phyloP scores from a whole-genome alignment of 768 basidiomycete species.

The Filobasidium wieringae region DNA sequence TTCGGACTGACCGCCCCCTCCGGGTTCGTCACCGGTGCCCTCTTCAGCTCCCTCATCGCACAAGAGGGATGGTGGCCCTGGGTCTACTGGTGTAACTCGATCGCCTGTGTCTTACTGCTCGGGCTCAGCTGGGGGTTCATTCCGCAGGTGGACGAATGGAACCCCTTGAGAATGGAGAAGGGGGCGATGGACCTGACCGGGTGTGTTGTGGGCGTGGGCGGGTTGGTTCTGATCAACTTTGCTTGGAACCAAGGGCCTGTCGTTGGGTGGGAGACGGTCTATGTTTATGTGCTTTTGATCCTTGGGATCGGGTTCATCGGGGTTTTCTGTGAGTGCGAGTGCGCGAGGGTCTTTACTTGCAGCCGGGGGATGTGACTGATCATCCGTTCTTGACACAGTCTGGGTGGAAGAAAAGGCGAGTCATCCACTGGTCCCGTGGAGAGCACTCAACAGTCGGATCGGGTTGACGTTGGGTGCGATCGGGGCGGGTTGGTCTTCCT shows the following conservation, averaged over 20 bases:
- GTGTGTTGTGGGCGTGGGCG: slow-evolving; percentile 15
- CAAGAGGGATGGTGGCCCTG: slow-evolving; percentile 13
- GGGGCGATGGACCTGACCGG: slow-evolving; percentile 19
- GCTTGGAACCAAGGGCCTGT: slow-evolving; percentile 25
- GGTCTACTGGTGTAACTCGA: slow-evolving; percentile 22
- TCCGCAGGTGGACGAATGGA: slow-evolving; percentile 11
- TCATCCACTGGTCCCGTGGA: slow-evolving; percentile 20
- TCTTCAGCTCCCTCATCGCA: slow-evolving; percentile 16
- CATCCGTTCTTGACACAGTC: background rate
- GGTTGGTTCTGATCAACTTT: slow-evolving; percentile 27
- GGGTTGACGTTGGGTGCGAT: slow-evolving; percentile 12
- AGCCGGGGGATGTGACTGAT: background rate
- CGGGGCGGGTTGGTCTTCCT: slow-evolving; percentile 12
- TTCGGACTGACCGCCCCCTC: slow-evolving; percentile 21
- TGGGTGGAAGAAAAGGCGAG: slow-evolving; percentile 16
- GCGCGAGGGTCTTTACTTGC: background rate
- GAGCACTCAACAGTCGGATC: slow-evolving; percentile 15
- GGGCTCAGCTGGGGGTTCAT: slow-evolving; percentile 14
- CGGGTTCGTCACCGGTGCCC: slow-evolving; percentile 22
- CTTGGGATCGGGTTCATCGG: slow-evolving; percentile 16
- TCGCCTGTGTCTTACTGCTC: slow-evolving; percentile 7
- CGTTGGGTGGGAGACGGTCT: slow-evolving; percentile 20
- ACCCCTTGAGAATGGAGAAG: background rate
- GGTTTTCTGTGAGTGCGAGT: slow-evolving; percentile 2
- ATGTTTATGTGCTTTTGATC: slow-evolving; percentile 21